A percentile compares a stretch with the other conserved stretches of the same genome.
Conservation (phyloP, 2,329 filamentous ascomycete genomes). For the Curvularia spicifera region DNA sequence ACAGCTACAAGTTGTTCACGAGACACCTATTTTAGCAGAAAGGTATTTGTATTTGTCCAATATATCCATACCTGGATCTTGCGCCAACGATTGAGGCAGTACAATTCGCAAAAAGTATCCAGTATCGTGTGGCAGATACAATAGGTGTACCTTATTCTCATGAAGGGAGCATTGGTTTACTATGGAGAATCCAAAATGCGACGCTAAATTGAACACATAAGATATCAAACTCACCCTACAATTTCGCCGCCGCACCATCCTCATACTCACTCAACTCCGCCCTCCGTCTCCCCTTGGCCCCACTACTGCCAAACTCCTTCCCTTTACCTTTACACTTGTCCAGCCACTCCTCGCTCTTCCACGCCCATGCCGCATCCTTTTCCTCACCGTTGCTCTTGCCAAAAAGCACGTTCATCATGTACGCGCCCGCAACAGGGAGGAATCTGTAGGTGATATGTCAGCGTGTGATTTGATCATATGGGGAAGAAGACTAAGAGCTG, state of each 20-base stretch:
- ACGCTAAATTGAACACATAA: too few species aligned
- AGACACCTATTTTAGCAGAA: too few species aligned
- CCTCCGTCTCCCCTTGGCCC: slow-evolving; percentile 13
- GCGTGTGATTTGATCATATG: neutral
- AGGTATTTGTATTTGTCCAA: too few species aligned
- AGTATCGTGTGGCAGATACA: too few species aligned
- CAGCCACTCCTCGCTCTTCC: slow-evolving; percentile 39
- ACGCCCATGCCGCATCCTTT: slow-evolving; percentile 46
- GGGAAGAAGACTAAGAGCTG: neutral
- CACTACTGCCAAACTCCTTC: slow-evolving; percentile 29
- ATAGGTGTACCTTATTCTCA: too few species aligned
- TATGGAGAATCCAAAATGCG: too few species aligned
- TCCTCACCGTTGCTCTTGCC: slow-evolving; percentile 47
- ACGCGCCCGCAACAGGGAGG: slow-evolving; percentile 66
- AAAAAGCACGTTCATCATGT: slow-evolving; percentile 56
- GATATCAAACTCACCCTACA: slow-evolving; percentile 1
- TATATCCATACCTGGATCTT: too few species aligned
- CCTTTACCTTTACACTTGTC: slow-evolving; percentile 22
- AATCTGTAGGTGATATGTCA: slow-evolving; percentile 47
- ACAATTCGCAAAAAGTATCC: too few species aligned
- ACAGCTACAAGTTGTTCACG: too few species aligned
- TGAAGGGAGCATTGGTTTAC: too few species aligned
- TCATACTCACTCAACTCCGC: slow-evolving; percentile 26
- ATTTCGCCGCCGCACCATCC: slow-evolving; percentile 4
- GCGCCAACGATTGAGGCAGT: too few species aligned